Evolutionary conservation across 768 basidiomycete species (phyloP), one percentile per base, ranked within the genome.

Genomic region (Pulveroboletus ravenelii): DNA sequence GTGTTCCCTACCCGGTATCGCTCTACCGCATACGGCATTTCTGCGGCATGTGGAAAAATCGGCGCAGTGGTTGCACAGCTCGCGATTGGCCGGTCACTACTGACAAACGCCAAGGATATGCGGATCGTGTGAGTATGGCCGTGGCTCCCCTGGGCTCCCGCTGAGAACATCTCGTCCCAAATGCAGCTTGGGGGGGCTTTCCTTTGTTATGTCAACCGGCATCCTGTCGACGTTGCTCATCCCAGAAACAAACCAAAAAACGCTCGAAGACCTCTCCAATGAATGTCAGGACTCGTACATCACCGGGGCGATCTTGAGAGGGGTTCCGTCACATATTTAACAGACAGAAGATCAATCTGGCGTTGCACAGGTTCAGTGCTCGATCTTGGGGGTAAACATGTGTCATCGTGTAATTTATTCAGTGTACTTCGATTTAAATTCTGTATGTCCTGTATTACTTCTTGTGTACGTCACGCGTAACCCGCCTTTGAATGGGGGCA

Each of bases 161-260:
- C 53, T 56, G 32, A 39, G 57, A 27, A 52, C 37, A 18, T 40
- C 9, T 15, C 5, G 10, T 29, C 9, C 15, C 18, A 20, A 35
- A 35, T 29, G 1, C 44, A 86, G 84, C 56, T 67, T 93, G 35
- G 78, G 89, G 65, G 79, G 88, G 54, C 87, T 92, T 54, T 87
- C 89, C 9, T 70, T 89, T 42, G 84, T 91, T 76, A 91, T 90
- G 89, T 70, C 89, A 50, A 89, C 87, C 1, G 90, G 90, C 46
- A 72, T 90, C 58, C 77, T 84, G 71, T 89, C 91, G 9, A 91
- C 90, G 2, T 70, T 89, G 37, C 77, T 92, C 23, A 64, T 93
- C n/a, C 86, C 87, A 30, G 91, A 93, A 71, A 91, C 91, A 41
- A 93, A 80, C 63, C 68, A 71, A 13, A 70, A 59, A 62, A 62